Base-by-base conservation (phyloP, 2,329 filamentous ascomycete species). In the Cladorrhinum sp. region DNA sequence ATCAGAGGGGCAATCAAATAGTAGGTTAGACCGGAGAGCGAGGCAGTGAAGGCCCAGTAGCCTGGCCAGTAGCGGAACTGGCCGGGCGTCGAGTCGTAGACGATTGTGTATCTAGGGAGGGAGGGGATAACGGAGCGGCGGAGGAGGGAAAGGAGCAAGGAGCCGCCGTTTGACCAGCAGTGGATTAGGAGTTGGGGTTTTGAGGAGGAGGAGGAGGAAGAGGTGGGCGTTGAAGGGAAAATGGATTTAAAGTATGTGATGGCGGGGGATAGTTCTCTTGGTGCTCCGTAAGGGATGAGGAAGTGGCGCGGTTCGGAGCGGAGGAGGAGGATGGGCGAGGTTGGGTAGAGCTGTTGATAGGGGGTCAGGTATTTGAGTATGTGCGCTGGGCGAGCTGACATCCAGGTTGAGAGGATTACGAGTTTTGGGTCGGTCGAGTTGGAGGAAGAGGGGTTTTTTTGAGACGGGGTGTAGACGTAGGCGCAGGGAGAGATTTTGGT, bases 401-500 rank as follows among this genome's bases (percentile, higher is more conserved):
- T 73, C 73, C 73, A 75, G 8, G 72, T 67, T 26, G 68, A 67
- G 57, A 75, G 56, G 57, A 75, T 62, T 58, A 76, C 67, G 24
- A 74, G 66, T 50, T 69, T 69, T 7, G 73, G 71, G 1, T 53
- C 24, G 0, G 52, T 60, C 1, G 24, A 6, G 10, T n/a, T 56
- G n/a, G 18, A 20, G 20, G 5, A 26, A 10, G 59, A 12, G 1
- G 66, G 52, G 1, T n/a, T n/a, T n/a, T n/a, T n/a, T n/a, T n/a
- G n/a, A n/a, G 64, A 36, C 4, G 75, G 75, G 2, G 71, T 69
- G 63, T 74, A 74, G 65, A 77, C 69, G 55, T 75, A 72, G 14
- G 76, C 73, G 20, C 68, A 65, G 16, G 73, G 68, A n/a, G 73
- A 75, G 53, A 80, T 70, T n/a, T 64, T 65, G 42, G 73, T 68